Base-by-base conservation (phyloP, 768 basidiomycete species). In the Lactarius vividus region DNA sequence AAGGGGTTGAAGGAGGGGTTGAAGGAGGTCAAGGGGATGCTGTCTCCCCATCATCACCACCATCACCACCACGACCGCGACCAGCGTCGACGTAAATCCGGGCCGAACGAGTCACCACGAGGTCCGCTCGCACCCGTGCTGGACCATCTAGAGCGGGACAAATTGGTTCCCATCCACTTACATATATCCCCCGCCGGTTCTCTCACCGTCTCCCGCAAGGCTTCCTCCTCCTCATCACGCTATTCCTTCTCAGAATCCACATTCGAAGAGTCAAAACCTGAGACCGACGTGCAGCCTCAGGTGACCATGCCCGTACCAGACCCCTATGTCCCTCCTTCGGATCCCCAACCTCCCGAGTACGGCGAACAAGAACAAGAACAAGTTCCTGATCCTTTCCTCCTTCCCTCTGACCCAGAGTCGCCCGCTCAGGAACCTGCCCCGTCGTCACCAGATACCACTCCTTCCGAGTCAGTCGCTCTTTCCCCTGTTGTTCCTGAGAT, bases 331-430 rank as follows among this genome's bases (percentile, higher is more conserved):
- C 7, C 18, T n/a, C 61, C 65, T 4, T 26, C 55, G 3, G 61
- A 55, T 11, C 59, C 59, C 49, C 59, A 39, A 33, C 49, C 28
- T 20, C 26, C 52, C 5, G 57, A 33, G 1, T n/a, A 59, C 9
- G 66, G 52, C 1, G 61, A 66, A 35, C 46, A 49, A 49, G 44
- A 37, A 20, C 42, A 44, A 44, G 44, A 49, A 49, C 37, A 49
- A 18, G 37, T 13, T 9, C 84, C 85, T 18, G 80, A 89, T 74
- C 85, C 85, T 1, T 88, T 87, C 77, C 77, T 88, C 52, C 77
- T 77, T 4, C 72, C 75, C 23, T 69, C 69, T 5, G 70, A 73
- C 18, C 52, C 61, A 11, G 71, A 63, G 15, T 46, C 57, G 40
- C 64, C 57, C 16, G 37, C 62, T 57, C 54, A 54, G 44, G 54